phyloP scores from a whole-genome alignment of 371 early-diverging fungal genomes.

The Saksenaea oblongispora region DNA sequence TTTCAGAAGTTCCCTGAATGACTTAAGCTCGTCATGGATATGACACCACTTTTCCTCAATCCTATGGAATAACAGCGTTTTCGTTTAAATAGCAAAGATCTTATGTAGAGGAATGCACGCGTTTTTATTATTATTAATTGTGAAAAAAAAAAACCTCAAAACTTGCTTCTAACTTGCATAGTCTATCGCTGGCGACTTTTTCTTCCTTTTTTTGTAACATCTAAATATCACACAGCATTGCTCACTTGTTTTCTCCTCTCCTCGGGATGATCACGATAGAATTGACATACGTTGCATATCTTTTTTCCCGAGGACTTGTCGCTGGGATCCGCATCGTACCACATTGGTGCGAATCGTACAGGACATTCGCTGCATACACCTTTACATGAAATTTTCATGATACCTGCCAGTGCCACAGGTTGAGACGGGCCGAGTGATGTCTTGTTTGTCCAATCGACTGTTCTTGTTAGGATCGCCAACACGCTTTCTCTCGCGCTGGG shows the following conservation, averaged over 20 bases:
- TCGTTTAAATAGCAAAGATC: no score
- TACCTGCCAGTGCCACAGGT: conserved; percentile 8
- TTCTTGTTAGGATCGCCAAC: not conserved
- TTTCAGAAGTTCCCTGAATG: no score
- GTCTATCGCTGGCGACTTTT: no score
- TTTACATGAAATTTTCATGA: conserved; percentile 6
- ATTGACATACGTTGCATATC: conserved; percentile 9
- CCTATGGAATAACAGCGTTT: no score
- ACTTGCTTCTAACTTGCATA: no score
- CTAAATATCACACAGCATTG: no score
- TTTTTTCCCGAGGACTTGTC: conserved; percentile 5
- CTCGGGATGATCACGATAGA: not conserved
- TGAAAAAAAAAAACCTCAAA: no score
- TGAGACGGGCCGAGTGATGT: conserved; percentile 7
- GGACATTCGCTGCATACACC: conserved; percentile 29
- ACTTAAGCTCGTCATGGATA: no score
- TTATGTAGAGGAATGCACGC: no score
- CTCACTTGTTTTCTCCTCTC: not conserved
- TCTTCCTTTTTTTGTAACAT: not conserved
- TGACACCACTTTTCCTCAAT: no score
- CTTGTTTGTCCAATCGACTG: conserved; percentile 4
- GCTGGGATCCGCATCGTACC: conserved; percentile 30
- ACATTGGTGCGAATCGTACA: conserved; percentile 37
- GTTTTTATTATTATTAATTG: no score
- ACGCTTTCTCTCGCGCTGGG: conserved; percentile 8